Evolutionary conservation across 495 filamentous ascomycete genomes (phyloP).

Genomic region (Neurospora hispaniola): DNA sequence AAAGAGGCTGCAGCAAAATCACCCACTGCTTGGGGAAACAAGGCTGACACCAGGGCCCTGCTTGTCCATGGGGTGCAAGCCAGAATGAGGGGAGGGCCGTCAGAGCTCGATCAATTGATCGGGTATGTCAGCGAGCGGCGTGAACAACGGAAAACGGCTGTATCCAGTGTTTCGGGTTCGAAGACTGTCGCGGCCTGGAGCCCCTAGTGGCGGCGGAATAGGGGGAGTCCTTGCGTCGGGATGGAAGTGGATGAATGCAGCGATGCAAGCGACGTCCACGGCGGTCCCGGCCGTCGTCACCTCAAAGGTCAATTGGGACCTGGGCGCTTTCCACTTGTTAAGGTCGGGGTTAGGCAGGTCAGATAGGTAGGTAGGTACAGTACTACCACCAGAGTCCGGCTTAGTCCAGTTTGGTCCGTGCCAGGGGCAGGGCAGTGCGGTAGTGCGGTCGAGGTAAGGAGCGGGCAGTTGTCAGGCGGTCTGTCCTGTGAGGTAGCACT

Average conservation of each 20-base stretch:
- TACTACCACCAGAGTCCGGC: neutral
- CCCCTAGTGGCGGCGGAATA: neutral
- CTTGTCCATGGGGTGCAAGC: conserved; percentile 9
- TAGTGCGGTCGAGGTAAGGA: neutral
- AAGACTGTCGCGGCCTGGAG: neutral
- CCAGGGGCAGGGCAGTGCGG: neutral
- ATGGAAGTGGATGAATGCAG: neutral
- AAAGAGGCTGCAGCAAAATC: conserved; percentile 2
- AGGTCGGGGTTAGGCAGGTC: neutral
- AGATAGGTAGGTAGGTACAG: neutral
- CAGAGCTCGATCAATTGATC: neutral
- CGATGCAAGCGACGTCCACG: neutral
- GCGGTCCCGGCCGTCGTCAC: neutral
- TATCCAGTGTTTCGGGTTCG: neutral
- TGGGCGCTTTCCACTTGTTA: neutral
- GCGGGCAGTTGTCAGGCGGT: neutral
- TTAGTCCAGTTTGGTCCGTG: neutral
- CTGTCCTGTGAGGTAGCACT: neutral
- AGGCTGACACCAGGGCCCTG: conserved; percentile 1
- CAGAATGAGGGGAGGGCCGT: neutral
- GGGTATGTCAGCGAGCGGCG: neutral
- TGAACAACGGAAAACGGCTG: neutral
- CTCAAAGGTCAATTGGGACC: neutral
- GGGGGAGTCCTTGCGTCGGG: neutral
- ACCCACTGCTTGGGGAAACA: conserved; percentile 6